A percentile compares a stretch with the other conserved stretches of the same genome.
phyloP scores from a whole-genome alignment of 345 rosid species.

The Aethionema arabicum region DNA sequence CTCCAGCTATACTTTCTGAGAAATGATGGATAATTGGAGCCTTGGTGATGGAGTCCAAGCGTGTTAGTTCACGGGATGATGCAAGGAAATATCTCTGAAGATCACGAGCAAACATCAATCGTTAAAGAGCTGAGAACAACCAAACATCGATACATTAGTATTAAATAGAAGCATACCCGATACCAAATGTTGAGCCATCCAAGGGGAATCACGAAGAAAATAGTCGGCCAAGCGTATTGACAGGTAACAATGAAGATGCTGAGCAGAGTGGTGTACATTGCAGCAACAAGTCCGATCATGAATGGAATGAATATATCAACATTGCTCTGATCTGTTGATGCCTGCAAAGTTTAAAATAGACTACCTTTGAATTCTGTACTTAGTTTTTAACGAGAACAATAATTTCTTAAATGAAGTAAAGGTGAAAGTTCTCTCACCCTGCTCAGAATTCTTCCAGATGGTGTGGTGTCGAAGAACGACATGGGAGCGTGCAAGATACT shows the following conservation, averaged over 20 bases:
- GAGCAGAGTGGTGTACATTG: constrained; percentile 72
- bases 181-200: constrained; percentile 89
- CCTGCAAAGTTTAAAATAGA: constrained; percentile 46
- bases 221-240: constrained; percentile 92
- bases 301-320: constrained; percentile 78
- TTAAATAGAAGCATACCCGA: constrained; percentile 55
- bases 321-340: constrained; percentile 83
- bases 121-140: neutral
- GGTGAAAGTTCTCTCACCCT: constrained; percentile 52
- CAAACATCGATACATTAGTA: neutral
- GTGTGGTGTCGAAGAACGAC: constrained; percentile 96
- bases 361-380: neutral
- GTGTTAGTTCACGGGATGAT: constrained; percentile 83
- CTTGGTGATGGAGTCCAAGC: constrained; percentile 89
- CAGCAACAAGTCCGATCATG: constrained; percentile 46
- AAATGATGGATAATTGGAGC: constrained; percentile 95
- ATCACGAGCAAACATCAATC: constrained; percentile 11
- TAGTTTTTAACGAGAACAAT: neutral
- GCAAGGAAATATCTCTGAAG: constrained; percentile 78
- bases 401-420: neutral
- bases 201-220: constrained; percentile 77
- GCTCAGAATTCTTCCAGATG: constrained; percentile 92
- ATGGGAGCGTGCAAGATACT: constrained; percentile 97
- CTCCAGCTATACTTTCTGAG: constrained; percentile 92
- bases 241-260: constrained; percentile 83